Percentiles rank a stretch among this genome's conserved stretches.
Conservation (phyloP, 257 asterid genomes). For the Fraxinus quadrangulata region DNA sequence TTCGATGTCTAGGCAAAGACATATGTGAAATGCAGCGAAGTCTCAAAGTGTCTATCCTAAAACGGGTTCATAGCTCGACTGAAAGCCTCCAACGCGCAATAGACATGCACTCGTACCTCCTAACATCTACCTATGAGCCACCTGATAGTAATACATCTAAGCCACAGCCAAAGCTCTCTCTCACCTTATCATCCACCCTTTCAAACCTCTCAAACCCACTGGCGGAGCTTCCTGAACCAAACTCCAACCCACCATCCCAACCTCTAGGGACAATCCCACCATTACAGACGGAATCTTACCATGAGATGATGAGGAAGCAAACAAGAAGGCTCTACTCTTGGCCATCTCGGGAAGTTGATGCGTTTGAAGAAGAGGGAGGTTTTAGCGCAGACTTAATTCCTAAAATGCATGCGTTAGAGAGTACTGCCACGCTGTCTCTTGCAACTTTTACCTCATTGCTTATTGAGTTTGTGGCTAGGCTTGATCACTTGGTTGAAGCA, state of each 20-base stretch:
- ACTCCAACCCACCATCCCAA: slow-evolving; percentile 22
- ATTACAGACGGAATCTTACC: slow-evolving; percentile 38
- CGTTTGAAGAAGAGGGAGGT: slow-evolving; percentile 49
- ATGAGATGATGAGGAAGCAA: slow-evolving; percentile 61
- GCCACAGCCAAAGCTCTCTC: slow-evolving; percentile 35
- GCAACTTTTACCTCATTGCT: slow-evolving; percentile 66
- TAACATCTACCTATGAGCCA: slow-evolving; percentile 39
- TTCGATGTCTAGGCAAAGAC: slow-evolving; percentile 54
- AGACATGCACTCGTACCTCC: slow-evolving; percentile 61
- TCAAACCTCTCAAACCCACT: slow-evolving; percentile 32
- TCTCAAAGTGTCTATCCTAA: slow-evolving; percentile 43
- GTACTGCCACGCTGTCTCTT: slow-evolving; percentile 55
- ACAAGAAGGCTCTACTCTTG: slow-evolving; percentile 62
- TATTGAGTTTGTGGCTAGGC: slow-evolving; percentile 68
- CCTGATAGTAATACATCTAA: slow-evolving; percentile 29
- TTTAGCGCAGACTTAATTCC: slow-evolving; percentile 36
- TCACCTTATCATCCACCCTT: slow-evolving; percentile 31
- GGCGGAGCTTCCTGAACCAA: slow-evolving; percentile 29
- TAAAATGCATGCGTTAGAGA: slow-evolving; percentile 51
- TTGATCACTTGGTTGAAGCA: slow-evolving; percentile 71
- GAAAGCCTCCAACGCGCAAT: slow-evolving; percentile 60
- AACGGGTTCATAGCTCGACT: slow-evolving; percentile 47
- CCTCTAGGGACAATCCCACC: slow-evolving; percentile 20
- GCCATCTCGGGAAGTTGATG: slow-evolving; percentile 68
- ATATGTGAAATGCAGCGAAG: slow-evolving; percentile 46